A percentile compares a stretch with the other conserved stretches of the same genome.
These are phyloP conservation scores for Claviceps sp. DNA, from an alignment of 2,329 filamentous ascomycete species.

Conservation along the genomic window DNA sequence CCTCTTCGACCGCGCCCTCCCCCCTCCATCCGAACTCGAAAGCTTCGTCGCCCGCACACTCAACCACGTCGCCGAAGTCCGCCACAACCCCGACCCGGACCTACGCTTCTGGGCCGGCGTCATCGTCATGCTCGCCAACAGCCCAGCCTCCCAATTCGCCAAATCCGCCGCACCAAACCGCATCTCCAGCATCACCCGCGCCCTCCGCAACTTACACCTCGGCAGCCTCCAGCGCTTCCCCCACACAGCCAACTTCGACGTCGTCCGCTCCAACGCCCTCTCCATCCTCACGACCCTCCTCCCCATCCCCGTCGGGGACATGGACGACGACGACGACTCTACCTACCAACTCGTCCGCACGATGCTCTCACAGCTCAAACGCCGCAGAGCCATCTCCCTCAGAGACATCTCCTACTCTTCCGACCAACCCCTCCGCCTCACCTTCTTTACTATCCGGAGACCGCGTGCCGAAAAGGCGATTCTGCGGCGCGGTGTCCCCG, in stretches of 20 bases:
- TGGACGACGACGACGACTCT: neutral
- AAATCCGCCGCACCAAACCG: constrained; percentile 1
- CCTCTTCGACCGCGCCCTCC: neutral
- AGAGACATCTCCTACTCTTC: neutral
- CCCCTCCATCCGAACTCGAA: constrained; percentile 1
- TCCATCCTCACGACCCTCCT: constrained; percentile 6
- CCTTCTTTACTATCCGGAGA: constrained; percentile 5
- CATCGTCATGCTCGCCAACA: constrained; percentile 4
- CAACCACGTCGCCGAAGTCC: neutral
- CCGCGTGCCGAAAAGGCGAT: constrained; percentile 1
- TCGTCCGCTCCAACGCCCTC: constrained; percentile 6
- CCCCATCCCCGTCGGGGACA: constrained; percentile 5
- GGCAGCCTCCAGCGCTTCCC: constrained; percentile 4
- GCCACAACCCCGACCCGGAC: neutral
- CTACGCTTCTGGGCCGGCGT: constrained; percentile 2
- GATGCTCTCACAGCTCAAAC: constrained; percentile 1
- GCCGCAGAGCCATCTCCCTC: constrained; percentile 1
- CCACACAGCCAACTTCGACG: constrained; percentile 6
- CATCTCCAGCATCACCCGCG: constrained; percentile 3
- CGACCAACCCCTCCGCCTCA: constrained; percentile 1
- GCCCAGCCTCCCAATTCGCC: neutral
- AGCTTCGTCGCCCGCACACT: constrained; percentile 2
- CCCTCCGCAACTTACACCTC: constrained; percentile 4
- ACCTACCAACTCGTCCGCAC: neutral
- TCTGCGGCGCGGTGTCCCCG: neutral